Percentiles rank a stretch among this genome's conserved stretches.
Evolutionary conservation across 2,329 filamentous ascomycete species (phyloP).

Genomic region (Paracoccidioides lutzii): DNA sequence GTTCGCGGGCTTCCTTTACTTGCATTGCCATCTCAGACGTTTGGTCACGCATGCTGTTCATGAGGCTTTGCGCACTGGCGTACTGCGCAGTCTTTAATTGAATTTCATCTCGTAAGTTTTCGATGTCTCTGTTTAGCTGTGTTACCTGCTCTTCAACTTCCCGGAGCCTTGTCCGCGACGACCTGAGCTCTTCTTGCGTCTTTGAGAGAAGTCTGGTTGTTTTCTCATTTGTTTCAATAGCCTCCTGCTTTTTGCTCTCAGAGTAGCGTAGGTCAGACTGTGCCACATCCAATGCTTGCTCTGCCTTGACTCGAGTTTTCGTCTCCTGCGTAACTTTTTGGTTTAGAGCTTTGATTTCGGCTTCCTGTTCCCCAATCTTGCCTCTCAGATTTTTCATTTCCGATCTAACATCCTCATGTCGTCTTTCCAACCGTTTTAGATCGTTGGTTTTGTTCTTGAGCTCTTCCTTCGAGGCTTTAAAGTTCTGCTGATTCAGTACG

Average conservation of each 20-base stretch:
- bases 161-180: slow-evolving; percentile 45
- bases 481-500: slow-evolving; percentile 64
- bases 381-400: slow-evolving; percentile 61
- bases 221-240: slow-evolving; percentile 60
- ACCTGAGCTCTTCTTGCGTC: slow-evolving; percentile 56
- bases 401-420: slow-evolving; percentile 65
- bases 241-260: slow-evolving; percentile 67
- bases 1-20: slow-evolving; percentile 74
- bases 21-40: slow-evolving; percentile 77
- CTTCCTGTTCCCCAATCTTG: slow-evolving; percentile 58
- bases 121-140: slow-evolving; percentile 55
- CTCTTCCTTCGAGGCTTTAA: slow-evolving; percentile 60
- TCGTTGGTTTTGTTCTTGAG: slow-evolving; percentile 50
- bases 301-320: slow-evolving; percentile 55
- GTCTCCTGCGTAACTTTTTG: slow-evolving; percentile 68
- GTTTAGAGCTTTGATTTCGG: slow-evolving; percentile 62
- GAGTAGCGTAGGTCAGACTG: slow-evolving; percentile 65
- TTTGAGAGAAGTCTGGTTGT: slow-evolving; percentile 55
- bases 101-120: slow-evolving; percentile 60
- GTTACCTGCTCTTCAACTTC: slow-evolving; percentile 62
- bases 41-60: slow-evolving; percentile 89
- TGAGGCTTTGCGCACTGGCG: slow-evolving; percentile 66
- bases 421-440: slow-evolving; percentile 63
- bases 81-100: slow-evolving; percentile 78
- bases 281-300: slow-evolving; percentile 63